Conservation (phyloP, 352 stramenopile genomes). For the Phytopythium oedochilum region DNA sequence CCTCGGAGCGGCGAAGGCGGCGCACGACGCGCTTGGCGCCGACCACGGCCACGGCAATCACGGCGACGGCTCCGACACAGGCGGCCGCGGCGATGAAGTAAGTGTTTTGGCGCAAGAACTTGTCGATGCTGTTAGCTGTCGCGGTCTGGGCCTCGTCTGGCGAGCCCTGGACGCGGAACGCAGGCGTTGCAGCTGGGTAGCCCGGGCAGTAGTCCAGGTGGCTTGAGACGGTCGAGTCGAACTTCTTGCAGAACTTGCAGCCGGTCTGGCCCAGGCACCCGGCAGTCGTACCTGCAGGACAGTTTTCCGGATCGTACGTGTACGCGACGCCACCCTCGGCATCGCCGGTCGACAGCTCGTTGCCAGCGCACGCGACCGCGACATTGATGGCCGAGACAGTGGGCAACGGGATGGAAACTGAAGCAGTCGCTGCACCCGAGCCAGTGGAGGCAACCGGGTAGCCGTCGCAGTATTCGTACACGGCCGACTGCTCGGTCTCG, state of each 20-base stretch:
- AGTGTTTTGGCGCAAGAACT: not conserved
- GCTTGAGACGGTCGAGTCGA: conserved; percentile 15
- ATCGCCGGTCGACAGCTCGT: conserved; percentile 19
- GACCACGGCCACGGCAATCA: conserved; percentile 17
- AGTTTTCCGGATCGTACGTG: conserved; percentile 20
- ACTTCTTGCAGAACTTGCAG: conserved; percentile 28
- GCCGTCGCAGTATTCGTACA: conserved; percentile 20
- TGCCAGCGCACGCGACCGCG: not conserved
- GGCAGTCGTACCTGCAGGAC: conserved; percentile 14
- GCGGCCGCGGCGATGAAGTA: not conserved
- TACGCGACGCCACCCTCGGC: conserved; percentile 19
- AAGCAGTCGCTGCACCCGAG: not conserved
- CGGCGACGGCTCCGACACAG: conserved; percentile 24
- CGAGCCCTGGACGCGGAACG: not conserved
- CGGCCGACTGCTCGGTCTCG: conserved; percentile 16
- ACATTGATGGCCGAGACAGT: not conserved
- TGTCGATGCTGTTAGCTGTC: not conserved
- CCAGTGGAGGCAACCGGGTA: not conserved
- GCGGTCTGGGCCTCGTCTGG: not conserved
- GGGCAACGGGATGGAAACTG: not conserved
- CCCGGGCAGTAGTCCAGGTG: conserved; percentile 22
- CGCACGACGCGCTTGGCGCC: conserved; percentile 18
- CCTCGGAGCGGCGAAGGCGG: conserved; percentile 4
- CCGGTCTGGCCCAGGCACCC: conserved; percentile 17
- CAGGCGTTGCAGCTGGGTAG: not conserved